phyloP scores from a whole-genome alignment of 805 yeast species.

The Osmozyma mogii region DNA sequence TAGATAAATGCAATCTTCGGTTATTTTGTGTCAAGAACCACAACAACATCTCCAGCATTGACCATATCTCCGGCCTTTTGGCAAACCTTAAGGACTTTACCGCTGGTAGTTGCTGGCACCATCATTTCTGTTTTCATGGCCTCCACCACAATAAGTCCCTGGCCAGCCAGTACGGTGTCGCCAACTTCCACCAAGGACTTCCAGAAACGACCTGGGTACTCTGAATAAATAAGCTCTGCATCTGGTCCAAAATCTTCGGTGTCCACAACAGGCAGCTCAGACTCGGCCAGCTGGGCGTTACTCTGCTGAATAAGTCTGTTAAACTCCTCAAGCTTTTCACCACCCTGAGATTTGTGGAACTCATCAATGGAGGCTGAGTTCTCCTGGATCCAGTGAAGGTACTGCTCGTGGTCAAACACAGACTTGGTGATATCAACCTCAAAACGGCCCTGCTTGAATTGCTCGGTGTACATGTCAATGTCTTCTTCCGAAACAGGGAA shows the following conservation, averaged over 20 bases:
- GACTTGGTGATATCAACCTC: slow-evolving; percentile 66
- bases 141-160: slow-evolving; percentile 81
- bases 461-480: slow-evolving; percentile 61
- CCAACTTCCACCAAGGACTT: slow-evolving; percentile 79
- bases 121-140: slow-evolving; percentile 99
- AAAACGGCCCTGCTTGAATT: slow-evolving; percentile 75
- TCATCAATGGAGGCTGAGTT: slow-evolving; percentile 65
- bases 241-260: slow-evolving; percentile 55
- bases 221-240: slow-evolving; percentile 84
- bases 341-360: slow-evolving; percentile 61
- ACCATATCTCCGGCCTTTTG: slow-evolving; percentile 93
- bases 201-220: slow-evolving; percentile 97
- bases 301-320: slow-evolving; percentile 74
- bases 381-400: slow-evolving; percentile 68
- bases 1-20: no score
- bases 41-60: slow-evolving; percentile 93
- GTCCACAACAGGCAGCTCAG: slow-evolving; percentile 36
- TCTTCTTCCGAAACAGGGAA: slow-evolving; percentile 86
- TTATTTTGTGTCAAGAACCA: slow-evolving; percentile 44
- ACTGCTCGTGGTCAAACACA: slow-evolving; percentile 75
- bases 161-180: slow-evolving; percentile 63
- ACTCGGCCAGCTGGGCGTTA: slow-evolving; percentile 59
- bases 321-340: slow-evolving; percentile 81
- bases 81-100: slow-evolving; percentile 63
- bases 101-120: slow-evolving; percentile 61